Evolutionary conservation across 352 stramenopile species (phyloP), one percentile per base, ranked within the genome.

Genomic region (Peronospora farinosa): DNA sequence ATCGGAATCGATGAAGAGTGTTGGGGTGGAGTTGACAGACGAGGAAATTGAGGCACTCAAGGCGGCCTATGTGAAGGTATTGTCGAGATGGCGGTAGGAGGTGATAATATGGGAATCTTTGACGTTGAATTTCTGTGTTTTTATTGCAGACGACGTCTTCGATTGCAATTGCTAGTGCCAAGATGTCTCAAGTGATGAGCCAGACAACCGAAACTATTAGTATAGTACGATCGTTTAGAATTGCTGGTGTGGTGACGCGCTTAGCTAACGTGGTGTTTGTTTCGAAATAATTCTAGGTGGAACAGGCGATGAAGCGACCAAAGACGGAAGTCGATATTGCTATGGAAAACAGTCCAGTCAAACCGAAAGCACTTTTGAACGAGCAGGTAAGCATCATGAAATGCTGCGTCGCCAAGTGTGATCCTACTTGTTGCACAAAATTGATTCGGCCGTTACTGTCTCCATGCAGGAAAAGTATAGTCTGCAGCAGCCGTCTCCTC

Each of bases 281-380:
- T 6, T 13, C n/a, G n/a, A 7, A 1, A 47, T 54, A 0, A n/a
- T 8, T 39, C 0, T 49, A 87, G 79, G 69, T 88, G 15, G 72
- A 86, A 53, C 63, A 72, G 15, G 72, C 79, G 4, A 86, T 90
- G 66, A 90, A 90, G 51, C 72, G 76, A 6, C 76, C 79, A 12
- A 87, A 88, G 66, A 87, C 72, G 0, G 60, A 70, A 7, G 65
- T 90, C 13, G 79, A 90, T 51, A 47, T 72, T 42, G 79, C 79
- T 1, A 87, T 90, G 76, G 74, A 86, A 41, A 78, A 74, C 54
- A 86, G 74, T 58, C 78, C 78, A 2, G 44, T 78, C 2, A 86
- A 86, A 51, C 54, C 65, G 3, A 67, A 60, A 6, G 58, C 56
- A 2, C 57, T 83, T n/a, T 38, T 78, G 21, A 67, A 61, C 13